Conservation (phyloP, 495 filamentous ascomycete species). For the Penicillium riverlandense region DNA sequence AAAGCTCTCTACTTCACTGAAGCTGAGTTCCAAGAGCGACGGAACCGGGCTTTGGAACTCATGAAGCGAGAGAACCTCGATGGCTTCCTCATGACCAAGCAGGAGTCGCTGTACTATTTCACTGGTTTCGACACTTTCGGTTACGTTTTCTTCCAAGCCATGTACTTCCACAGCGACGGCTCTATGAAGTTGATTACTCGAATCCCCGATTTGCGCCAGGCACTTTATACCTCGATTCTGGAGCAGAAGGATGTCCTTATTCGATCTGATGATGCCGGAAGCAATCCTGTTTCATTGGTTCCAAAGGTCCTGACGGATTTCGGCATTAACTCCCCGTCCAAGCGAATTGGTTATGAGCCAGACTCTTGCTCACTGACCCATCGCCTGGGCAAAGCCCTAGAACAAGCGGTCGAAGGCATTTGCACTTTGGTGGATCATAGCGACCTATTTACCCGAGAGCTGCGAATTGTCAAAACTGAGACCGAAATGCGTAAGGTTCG, state of each 20-base stretch:
- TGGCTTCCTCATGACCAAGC: conserved; percentile 18
- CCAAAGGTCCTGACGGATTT: conserved; percentile 12
- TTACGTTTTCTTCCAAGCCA: conserved; percentile 20
- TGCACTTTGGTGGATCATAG: conserved; percentile 14
- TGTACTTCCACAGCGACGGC: conserved; percentile 19
- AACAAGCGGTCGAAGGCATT: conserved; percentile 8
- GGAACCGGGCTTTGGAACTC: conserved; percentile 6
- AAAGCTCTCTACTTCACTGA: conserved; percentile 14
- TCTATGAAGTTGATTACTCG: conserved; percentile 16
- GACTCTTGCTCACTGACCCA: conserved; percentile 13
- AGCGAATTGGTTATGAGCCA: conserved; percentile 19
- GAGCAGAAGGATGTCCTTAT: conserved; percentile 15
- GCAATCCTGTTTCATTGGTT: conserved; percentile 16
- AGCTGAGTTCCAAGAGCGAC: conserved; percentile 10
- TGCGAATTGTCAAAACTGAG: conserved; percentile 16
- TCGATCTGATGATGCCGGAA: conserved; percentile 15
- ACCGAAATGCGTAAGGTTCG: conserved; percentile 17
- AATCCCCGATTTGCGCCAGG: conserved; percentile 17
- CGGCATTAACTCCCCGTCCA: conserved; percentile 10
- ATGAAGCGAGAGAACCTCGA: conserved; percentile 18
- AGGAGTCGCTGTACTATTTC: conserved; percentile 21
- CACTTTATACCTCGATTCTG: conserved; percentile 16
- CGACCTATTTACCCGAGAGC: conserved; percentile 13
- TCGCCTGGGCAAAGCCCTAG: conserved; percentile 11
- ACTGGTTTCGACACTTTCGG: conserved; percentile 20